These are phyloP conservation scores for Achlya hypogyna DNA, from an alignment of 352 stramenopile species.

Conservation along the genomic window DNA sequence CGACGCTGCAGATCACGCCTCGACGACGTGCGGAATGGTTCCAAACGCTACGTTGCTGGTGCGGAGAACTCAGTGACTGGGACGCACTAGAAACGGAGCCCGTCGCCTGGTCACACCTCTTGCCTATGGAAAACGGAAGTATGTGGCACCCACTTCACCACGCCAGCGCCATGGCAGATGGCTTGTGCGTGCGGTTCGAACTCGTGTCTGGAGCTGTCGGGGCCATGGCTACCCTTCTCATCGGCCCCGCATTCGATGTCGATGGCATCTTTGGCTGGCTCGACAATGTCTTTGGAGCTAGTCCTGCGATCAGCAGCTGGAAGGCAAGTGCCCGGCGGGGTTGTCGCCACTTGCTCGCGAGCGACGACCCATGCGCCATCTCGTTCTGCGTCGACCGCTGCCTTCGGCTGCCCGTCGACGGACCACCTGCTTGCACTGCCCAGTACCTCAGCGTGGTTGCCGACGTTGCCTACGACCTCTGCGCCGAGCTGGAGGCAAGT, in stretches of 20 bases:
- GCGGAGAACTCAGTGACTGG: background rate
- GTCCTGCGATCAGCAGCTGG: too few species aligned
- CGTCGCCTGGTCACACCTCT: too few species aligned
- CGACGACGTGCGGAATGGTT: constrained; percentile 1
- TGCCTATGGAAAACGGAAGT: too few species aligned
- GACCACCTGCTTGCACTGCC: background rate
- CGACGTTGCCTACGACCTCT: background rate
- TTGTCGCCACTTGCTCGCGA: background rate
- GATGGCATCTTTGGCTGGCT: constrained; percentile 6
- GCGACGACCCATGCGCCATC: background rate
- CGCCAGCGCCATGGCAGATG: too few species aligned
- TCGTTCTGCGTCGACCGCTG: constrained; percentile 1
- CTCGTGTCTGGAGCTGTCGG: background rate
- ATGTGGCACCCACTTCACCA: too few species aligned
- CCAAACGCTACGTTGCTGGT: background rate
- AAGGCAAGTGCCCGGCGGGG: constrained; percentile 6
- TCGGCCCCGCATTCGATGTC: constrained; percentile 5
- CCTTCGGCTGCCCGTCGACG: background rate
- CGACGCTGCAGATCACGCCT: background rate
- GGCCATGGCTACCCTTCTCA: constrained; percentile 9
- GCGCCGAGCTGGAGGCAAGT: background rate
- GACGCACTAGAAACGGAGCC: background rate
- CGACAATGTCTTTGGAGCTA: background rate
- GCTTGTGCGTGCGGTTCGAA: background rate
- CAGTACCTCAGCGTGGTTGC: constrained; percentile 7